Conservation (phyloP, 2,329 filamentous ascomycete genomes). For the Herpotrichia juniperi region DNA sequence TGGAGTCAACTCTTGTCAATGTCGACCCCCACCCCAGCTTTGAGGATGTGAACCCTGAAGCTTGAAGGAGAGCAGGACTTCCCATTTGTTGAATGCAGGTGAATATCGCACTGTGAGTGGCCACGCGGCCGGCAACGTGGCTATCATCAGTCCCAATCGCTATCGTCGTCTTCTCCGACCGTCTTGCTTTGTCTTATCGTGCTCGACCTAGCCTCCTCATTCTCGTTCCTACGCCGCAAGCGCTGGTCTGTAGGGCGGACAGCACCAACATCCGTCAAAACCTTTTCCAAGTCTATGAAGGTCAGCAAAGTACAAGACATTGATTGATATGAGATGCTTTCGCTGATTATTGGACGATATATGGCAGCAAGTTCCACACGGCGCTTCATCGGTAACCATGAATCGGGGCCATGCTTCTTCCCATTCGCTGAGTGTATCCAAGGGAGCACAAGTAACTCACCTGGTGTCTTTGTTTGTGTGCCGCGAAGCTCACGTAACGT, state of each 20-base stretch:
- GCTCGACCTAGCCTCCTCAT: slow-evolving; percentile 58
- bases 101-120: not conserved
- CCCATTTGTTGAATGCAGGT: not conserved
- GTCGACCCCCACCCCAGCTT: not conserved
- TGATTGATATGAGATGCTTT: not conserved
- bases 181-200: slow-evolving; percentile 52
- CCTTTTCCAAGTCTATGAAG: slow-evolving; percentile 70
- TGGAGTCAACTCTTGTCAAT: not conserved
- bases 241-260: slow-evolving; percentile 80
- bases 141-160: slow-evolving; percentile 64
- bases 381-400: not conserved
- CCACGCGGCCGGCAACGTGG: not conserved
- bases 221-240: slow-evolving; percentile 68
- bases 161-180: slow-evolving; percentile 51
- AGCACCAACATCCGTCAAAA: slow-evolving; percentile 83
- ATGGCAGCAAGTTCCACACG: not conserved
- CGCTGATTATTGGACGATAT: not conserved
- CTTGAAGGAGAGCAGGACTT: not conserved
- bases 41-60: not conserved
- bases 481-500: slow-evolving; percentile 83
- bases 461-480: slow-evolving; percentile 30
- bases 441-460: slow-evolving; percentile 17
- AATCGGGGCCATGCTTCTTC: not conserved
- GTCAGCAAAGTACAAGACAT: slow-evolving; percentile 14
- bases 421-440: slow-evolving; percentile 1